Conservation (phyloP, 768 basidiomycete genomes). For the Boletus reticuloceps region DNA sequence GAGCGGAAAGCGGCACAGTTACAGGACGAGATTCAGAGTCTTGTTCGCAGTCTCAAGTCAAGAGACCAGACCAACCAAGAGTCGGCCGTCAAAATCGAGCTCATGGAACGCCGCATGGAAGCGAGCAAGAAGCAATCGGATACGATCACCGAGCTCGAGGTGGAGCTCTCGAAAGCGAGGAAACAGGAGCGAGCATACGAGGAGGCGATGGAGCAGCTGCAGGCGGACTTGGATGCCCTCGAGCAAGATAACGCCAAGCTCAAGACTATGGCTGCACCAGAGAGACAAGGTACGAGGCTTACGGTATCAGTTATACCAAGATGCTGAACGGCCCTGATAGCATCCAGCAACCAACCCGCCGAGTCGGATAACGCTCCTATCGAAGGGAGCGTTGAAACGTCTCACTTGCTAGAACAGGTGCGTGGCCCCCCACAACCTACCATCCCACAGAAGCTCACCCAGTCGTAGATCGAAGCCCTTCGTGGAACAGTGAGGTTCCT, state of each 20-base stretch:
- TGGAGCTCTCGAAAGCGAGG: constrained; percentile 72
- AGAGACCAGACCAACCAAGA: constrained; percentile 93
- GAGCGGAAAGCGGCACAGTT: constrained; percentile 84
- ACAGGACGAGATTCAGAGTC: constrained; percentile 86
- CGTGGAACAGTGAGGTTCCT: constrained; percentile 89
- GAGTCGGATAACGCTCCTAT: constrained; percentile 63
- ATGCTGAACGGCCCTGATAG: constrained; percentile 19
- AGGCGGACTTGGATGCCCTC: constrained; percentile 80
- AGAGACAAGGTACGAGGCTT: constrained; percentile 60
- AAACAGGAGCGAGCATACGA: constrained; percentile 90
- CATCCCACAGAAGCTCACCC: constrained; percentile 3
- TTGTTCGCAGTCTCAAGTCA: constrained; percentile 79
- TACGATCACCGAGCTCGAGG: constrained; percentile 75
- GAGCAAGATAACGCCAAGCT: constrained; percentile 88
- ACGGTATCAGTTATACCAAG: background rate
- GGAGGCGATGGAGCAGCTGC: constrained; percentile 91
- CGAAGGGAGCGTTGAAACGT: constrained; percentile 84
- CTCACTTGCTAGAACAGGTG: constrained; percentile 86
- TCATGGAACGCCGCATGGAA: constrained; percentile 93
- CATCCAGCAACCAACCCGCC: constrained; percentile 46
- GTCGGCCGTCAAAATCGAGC: constrained; percentile 85
- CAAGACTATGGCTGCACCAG: constrained; percentile 63
- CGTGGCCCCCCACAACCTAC: constrained; percentile 7
- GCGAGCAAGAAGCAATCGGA: constrained; percentile 89
- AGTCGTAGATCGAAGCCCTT: constrained; percentile 79